Base-by-base conservation (phyloP, 1,139 yeast genomes). In the Yarrowia galli region DNA sequence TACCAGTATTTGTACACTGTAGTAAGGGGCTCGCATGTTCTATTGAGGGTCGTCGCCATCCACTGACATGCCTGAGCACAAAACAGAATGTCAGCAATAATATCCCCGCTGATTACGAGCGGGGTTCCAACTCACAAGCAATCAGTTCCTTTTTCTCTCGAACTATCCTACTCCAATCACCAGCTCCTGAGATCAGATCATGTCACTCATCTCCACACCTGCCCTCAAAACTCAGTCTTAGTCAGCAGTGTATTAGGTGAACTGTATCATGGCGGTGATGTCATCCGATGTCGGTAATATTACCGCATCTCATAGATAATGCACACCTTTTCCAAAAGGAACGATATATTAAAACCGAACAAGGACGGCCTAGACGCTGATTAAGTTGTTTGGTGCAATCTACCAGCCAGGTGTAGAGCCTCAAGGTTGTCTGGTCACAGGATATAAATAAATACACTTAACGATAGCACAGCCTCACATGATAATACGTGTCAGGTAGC, bases 401-500 rank as follows among this genome's bases (percentile, higher is more conserved):
- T 9, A 40, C 9, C 22, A 40, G 13, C 43, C 43, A 40, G 10
- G 20, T 3, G 12, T 43, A 25, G 16, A 28, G 23, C 46, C 46
- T 15, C 46, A 43, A 43, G 25, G 46, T 43, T 43, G 16, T 43
- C 4, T n/a, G 46, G 46, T 43, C 46, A 43, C 46, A 18, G 25
- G 46, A 13, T 43, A 43, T 43, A 46, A 23, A 48, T 28, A 18
- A n/a, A 25, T 3, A 48, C 20, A 28, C 35, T n/a, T n/a, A 28
- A 28, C 25, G 36, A 48, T 25, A 25, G 53, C 53, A 9, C 54
- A 25, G 54, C 36, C 54, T 38, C 54, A 48, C 36, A 35, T 5
- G 18, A 13, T 28, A 18, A 16, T 48, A 28, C 36, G 49, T 45
- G 49, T 23, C 49, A 45, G 10, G 49, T 23, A 13, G 3, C 3